phyloP scores from a whole-genome alignment of 805 yeast species.

The Myxozyma vanderwaltii region DNA sequence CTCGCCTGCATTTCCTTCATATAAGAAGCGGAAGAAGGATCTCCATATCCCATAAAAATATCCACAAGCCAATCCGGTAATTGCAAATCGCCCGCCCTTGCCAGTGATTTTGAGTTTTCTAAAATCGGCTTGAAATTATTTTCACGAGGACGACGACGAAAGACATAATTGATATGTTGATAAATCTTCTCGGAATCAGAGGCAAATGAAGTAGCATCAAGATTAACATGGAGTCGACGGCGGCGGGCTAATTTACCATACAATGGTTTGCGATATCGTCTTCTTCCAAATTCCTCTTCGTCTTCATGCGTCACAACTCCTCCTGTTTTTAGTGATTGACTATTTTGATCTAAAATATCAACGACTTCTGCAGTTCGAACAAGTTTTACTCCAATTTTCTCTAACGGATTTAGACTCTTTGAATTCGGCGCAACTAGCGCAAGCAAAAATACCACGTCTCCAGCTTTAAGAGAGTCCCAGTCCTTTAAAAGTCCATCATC shows the following conservation, averaged over 20 bases:
- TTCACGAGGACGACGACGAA: conserved; percentile 37
- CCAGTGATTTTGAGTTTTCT: conserved; percentile 21
- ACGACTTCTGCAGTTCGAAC: conserved; percentile 38
- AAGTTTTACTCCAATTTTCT: conserved; percentile 35
- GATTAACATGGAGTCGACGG: conserved; percentile 34
- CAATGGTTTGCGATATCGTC: conserved; percentile 21
- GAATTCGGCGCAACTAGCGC: conserved; percentile 29
- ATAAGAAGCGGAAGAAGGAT: conserved; percentile 31
- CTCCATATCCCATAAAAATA: conserved; percentile 42
- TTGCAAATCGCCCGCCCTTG: conserved; percentile 1
- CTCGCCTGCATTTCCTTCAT: conserved; percentile 17
- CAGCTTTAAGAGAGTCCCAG: conserved; percentile 39
- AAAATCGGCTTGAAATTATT: conserved; percentile 36
- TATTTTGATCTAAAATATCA: conserved; percentile 36
- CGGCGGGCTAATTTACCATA: conserved; percentile 20
- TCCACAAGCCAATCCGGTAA: conserved; percentile 46
- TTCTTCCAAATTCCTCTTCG: neutral
- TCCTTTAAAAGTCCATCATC: conserved; percentile 29
- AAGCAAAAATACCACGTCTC: conserved; percentile 38
- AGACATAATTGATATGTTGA: conserved; percentile 36
- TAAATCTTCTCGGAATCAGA: conserved; percentile 17
- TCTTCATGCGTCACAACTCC: neutral
- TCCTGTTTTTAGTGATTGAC: conserved; percentile 8
- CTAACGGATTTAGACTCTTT: conserved; percentile 16
- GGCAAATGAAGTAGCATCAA: conserved; percentile 34